Evolutionary conservation across 495 filamentous ascomycete genomes (phyloP), one percentile per base, ranked within the genome.

Genomic region (Penicillium riverlandense): DNA sequence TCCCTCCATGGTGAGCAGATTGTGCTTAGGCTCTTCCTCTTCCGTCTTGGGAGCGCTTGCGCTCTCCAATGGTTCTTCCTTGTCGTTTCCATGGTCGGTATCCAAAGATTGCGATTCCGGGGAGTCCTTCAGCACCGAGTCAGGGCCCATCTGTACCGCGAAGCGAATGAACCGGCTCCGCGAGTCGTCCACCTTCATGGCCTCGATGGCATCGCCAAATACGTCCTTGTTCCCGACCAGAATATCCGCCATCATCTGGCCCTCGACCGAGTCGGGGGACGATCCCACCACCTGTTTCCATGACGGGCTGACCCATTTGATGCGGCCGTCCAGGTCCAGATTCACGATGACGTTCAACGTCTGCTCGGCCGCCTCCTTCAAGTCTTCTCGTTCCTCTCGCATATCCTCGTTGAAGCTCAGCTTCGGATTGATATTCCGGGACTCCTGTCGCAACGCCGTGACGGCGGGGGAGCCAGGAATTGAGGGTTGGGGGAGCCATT

Each of bases 231-330:
- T 83, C 31, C 84, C 86, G 40, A 94, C 66, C 29, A 96, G 69
- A 14, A 97, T 59, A 32, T 96, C 86, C 29, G 86, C 76, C 48
- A 98, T 89, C 38, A 83, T 68, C 40, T 77, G 85, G 38, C 86
- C 86, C 41, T 85, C 71, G 39, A 96, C 82, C 10, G 83, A 76
- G 11, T 85, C 79, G 12, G 80, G 78, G 35, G 75, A 54, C 5
- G 86, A 89, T 38, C 92, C 92, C 37, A 97, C 83, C 36, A 98
- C 86, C 55, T 95, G 88, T 44, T 79, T 79, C 92, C 92, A 98
- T n/a, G 90, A 95, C 8, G 89, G 86, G 64, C 91, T 97, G 45
- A 92, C 90, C 88, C 94, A 97, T 58, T 86, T 80, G 53, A 98
- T 84, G 33, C 77, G 83, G 38, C 88, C 88, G 53, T 95, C 86